Evolutionary conservation across 169 alveolate species (phyloP).

Genomic region (Plasmodium cynomolgi): DNA sequence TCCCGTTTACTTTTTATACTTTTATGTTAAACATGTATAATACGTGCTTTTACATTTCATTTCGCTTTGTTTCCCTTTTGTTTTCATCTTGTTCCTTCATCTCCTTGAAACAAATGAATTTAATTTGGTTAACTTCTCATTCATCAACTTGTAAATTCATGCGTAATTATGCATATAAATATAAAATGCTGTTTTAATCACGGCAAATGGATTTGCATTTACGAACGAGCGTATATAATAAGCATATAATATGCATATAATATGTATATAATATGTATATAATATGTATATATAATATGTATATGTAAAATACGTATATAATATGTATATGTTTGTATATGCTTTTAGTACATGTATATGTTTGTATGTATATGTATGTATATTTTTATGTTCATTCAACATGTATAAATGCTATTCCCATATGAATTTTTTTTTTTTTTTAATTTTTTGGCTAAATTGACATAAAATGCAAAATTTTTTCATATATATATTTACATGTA

Average conservation of each 20-base stretch:
- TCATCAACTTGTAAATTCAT: background rate
- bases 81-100: background rate
- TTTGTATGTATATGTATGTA: background rate
- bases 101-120: slow-evolving; percentile 19
- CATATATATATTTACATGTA: background rate
- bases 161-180: background rate
- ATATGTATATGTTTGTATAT: background rate
- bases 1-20: background rate
- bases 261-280: no score
- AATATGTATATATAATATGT: no score
- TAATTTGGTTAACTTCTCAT: background rate
- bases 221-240: background rate
- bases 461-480: background rate
- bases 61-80: background rate
- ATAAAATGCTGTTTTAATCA: background rate
- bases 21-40: background rate
- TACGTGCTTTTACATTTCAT: background rate
- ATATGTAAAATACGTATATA: no score
- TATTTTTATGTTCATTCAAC: background rate
- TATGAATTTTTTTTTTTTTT: background rate
- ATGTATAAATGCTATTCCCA: background rate
- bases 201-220: background rate
- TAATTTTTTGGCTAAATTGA: background rate
- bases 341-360: no score
- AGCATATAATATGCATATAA: no score